Evolutionary conservation across 805 yeast genomes (phyloP).

Genomic region (Saturnispora hagleri): DNA sequence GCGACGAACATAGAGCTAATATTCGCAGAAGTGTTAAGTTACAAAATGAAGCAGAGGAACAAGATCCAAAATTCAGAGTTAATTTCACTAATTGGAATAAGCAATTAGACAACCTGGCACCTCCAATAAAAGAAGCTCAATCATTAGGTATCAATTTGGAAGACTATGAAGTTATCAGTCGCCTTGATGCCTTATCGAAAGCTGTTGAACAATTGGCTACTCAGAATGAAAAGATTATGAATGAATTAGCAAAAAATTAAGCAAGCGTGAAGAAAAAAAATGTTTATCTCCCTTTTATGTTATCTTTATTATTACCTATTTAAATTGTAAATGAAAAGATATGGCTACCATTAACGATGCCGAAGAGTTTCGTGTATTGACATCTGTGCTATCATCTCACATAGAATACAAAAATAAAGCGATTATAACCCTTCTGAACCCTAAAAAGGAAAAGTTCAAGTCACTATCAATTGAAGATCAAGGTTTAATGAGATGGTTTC

Average conservation of each 20-base stretch:
- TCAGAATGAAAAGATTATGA: constrained; percentile 17
- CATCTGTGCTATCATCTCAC: constrained; percentile 26
- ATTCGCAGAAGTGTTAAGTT: constrained; percentile 33
- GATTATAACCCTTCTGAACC: constrained; percentile 22
- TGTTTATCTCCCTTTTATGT: neutral
- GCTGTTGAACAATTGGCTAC: constrained; percentile 32
- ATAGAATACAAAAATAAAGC: constrained; percentile 30
- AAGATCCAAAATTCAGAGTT: constrained; percentile 61
- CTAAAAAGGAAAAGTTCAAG: constrained; percentile 27
- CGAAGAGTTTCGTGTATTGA: constrained; percentile 26
- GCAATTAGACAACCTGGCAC: constrained; percentile 41
- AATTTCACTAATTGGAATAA: constrained; percentile 40
- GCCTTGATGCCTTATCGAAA: constrained; percentile 37
- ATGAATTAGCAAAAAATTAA: neutral
- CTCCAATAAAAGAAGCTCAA: constrained; percentile 51
- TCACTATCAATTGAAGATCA: constrained; percentile 34
- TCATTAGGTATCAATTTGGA: constrained; percentile 57
- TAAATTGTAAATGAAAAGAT: neutral
- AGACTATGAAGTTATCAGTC: constrained; percentile 42
- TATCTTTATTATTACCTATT: neutral
- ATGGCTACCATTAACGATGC: constrained; percentile 10
- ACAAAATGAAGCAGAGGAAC: constrained; percentile 55
- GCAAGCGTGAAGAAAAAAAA: neutral
- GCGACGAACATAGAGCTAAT: constrained; percentile 20
- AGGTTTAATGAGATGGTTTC: constrained; percentile 42